Percentiles rank a stretch among this genome's conserved stretches.
These are phyloP conservation scores for Aspergillus pseudoviridinutans DNA, from an alignment of 2,329 filamentous ascomycete genomes.

Conservation along the genomic window DNA sequence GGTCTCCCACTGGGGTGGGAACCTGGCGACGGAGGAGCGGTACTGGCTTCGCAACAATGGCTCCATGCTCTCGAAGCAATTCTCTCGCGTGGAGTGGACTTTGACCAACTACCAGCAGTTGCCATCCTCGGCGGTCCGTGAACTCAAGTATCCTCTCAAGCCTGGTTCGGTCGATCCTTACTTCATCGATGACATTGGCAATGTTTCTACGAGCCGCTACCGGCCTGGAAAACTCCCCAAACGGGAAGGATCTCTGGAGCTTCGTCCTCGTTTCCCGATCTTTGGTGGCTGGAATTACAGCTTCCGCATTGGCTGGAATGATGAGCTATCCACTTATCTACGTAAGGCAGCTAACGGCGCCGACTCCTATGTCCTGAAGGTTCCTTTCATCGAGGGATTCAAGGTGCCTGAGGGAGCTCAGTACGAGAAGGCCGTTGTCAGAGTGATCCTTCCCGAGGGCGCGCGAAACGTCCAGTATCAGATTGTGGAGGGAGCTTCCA, in stretches of 20 bases:
- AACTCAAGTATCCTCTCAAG: conserved; percentile 73
- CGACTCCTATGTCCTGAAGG: conserved; percentile 77
- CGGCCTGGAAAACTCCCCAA: conserved; percentile 58
- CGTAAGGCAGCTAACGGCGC: conserved; percentile 55
- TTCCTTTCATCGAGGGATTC: conserved; percentile 90
- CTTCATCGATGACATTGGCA: conserved; percentile 94
- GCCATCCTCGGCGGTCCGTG: conserved; percentile 72
- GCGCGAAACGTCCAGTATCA: conserved; percentile 61
- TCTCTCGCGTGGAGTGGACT: conserved; percentile 74
- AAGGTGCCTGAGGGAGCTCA: conserved; percentile 80
- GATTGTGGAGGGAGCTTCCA: conserved; percentile 66
- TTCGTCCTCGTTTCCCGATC: conserved; percentile 91
- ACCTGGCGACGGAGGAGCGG: conserved; percentile 89
- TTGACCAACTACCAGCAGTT: conserved; percentile 71
- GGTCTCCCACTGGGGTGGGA: conserved; percentile 97
- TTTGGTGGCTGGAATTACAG: conserved; percentile 99
- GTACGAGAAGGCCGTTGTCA: conserved; percentile 75
- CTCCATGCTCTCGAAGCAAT: conserved; percentile 69
- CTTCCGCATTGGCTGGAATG: conserved; percentile 95
- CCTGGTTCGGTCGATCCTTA: conserved; percentile 82
- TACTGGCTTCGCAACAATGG: conserved; percentile 85
- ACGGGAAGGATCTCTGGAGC: conserved; percentile 77
- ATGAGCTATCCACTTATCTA: conserved; percentile 72
- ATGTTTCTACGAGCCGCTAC: conserved; percentile 91
- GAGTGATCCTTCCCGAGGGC: conserved; percentile 86